Conservation (phyloP, 225 moss, liverwort and hornwort species). For the Thuidium tamariscinum region DNA sequence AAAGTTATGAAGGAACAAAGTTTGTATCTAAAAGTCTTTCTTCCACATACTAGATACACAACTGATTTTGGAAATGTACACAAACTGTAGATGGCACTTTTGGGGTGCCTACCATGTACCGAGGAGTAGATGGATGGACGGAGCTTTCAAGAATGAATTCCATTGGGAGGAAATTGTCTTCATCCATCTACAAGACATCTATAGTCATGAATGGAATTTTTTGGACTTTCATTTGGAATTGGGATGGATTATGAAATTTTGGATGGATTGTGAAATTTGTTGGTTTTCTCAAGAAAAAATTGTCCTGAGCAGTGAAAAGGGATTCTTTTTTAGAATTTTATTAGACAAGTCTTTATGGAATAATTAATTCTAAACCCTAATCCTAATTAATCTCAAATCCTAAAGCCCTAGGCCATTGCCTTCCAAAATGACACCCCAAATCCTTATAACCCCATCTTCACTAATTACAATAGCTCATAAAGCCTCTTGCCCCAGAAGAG, state of each 20-base stretch:
- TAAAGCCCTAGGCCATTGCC: too few species aligned
- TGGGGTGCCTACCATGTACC: too few species aligned
- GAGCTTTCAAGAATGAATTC: neutral
- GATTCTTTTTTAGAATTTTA: fast-evolving
- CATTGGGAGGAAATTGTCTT: neutral
- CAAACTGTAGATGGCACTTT: too few species aligned
- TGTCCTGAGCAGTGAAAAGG: fast-evolving
- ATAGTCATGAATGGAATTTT: neutral
- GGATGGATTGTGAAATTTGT: neutral
- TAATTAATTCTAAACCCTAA: too few species aligned
- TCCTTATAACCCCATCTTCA: fast-evolving
- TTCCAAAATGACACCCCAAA: neutral
- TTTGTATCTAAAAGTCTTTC: too few species aligned
- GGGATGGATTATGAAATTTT: neutral
- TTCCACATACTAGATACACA: too few species aligned
- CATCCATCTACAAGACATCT: neutral
- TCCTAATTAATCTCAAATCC: too few species aligned
- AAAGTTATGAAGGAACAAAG: too few species aligned
- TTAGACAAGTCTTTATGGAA: fast-evolving
- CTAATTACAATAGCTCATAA: neutral
- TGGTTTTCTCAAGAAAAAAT: neutral
- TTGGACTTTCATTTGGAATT: neutral
- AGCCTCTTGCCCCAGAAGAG: neutral
- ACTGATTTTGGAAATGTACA: too few species aligned
- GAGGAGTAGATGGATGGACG: neutral